These are phyloP conservation scores for Suhomyces choctaworum DNA, from an alignment of 1,139 yeast species.

Conservation along the genomic window DNA sequence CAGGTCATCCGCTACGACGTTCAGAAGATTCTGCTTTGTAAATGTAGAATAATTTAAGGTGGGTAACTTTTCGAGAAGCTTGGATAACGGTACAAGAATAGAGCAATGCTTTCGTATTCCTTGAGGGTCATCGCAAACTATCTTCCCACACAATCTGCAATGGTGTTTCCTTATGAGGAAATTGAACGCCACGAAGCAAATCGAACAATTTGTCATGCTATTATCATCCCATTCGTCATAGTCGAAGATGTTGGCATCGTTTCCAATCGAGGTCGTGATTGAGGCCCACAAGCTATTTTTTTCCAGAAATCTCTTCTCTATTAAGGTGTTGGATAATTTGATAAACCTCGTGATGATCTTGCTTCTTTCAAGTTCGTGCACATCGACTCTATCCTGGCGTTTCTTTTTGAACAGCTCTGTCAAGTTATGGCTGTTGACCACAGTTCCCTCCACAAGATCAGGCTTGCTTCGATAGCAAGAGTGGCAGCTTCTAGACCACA, in stretches of 20 bases:
- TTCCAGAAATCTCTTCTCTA: slow-evolving; percentile 18
- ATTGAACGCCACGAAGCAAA: slow-evolving; percentile 62
- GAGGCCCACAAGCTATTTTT: slow-evolving; percentile 17
- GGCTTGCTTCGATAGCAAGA: slow-evolving; percentile 59
- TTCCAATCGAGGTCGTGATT: slow-evolving; percentile 1
- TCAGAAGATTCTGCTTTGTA: slow-evolving; percentile 23
- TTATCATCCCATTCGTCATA: slow-evolving; percentile 65
- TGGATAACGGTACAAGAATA: slow-evolving; percentile 60
- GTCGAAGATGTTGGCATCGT: slow-evolving; percentile 12
- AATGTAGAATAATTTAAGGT: slow-evolving; percentile 37
- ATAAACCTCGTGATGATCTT: slow-evolving; percentile 66
- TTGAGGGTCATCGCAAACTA: slow-evolving; percentile 70
- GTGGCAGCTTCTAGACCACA: slow-evolving; percentile 72
- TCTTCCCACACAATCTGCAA: slow-evolving; percentile 79
- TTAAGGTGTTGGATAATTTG: slow-evolving; percentile 33
- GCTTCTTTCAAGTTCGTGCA: slow-evolving; percentile 49
- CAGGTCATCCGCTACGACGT: slow-evolving; percentile 16
- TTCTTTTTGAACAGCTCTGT: slow-evolving; percentile 42
- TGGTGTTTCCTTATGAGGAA: slow-evolving; percentile 77
- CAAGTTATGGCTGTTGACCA: slow-evolving; percentile 43
- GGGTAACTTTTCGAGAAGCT: slow-evolving; percentile 46
- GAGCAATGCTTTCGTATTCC: slow-evolving; percentile 56
- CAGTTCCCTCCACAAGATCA: slow-evolving; percentile 48
- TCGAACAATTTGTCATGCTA: slow-evolving; percentile 53
- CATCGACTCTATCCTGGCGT: slow-evolving; percentile 45